Evolutionary conservation across 768 basidiomycete genomes (phyloP).

Genomic region (Macrocybe gigantea): DNA sequence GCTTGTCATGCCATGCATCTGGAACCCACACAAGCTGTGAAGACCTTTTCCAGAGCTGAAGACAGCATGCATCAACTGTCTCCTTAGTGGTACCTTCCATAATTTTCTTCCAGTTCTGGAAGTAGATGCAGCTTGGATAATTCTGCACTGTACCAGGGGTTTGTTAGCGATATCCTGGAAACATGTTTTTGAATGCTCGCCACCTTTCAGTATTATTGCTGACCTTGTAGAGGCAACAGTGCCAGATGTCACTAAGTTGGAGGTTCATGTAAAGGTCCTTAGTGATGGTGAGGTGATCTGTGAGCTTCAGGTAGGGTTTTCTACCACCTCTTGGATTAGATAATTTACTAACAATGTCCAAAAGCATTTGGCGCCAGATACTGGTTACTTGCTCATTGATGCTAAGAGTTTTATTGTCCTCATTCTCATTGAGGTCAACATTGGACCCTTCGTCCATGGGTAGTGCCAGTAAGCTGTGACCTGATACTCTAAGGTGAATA

Average conservation of each 20-base stretch:
- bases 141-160: constrained; percentile 6
- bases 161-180: constrained; percentile 2
- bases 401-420: background rate
- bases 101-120: constrained; percentile 5
- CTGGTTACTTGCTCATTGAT: constrained; percentile 8
- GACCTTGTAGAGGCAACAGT: constrained; percentile 10
- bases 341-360: constrained; percentile 13
- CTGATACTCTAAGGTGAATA: too few species aligned
- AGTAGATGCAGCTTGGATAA: constrained; percentile 6
- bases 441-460: too few species aligned
- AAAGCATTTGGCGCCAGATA: constrained; percentile 18
- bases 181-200: constrained; percentile 10
- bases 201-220: constrained; percentile 9
- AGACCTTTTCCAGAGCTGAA: constrained; percentile 5
- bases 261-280: constrained; percentile 10
- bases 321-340: constrained; percentile 11
- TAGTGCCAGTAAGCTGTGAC: too few species aligned
- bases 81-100: background rate
- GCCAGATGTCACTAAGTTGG: constrained; percentile 11
- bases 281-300: constrained; percentile 1
- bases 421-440: too few species aligned
- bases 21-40: constrained; percentile 15
- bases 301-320: constrained; percentile 8
- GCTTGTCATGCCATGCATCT: constrained; percentile 7
- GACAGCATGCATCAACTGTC: background rate